Evolutionary conservation across 192 early-diverging fungal species (phyloP).

Genomic region (Coemansia sp.): DNA sequence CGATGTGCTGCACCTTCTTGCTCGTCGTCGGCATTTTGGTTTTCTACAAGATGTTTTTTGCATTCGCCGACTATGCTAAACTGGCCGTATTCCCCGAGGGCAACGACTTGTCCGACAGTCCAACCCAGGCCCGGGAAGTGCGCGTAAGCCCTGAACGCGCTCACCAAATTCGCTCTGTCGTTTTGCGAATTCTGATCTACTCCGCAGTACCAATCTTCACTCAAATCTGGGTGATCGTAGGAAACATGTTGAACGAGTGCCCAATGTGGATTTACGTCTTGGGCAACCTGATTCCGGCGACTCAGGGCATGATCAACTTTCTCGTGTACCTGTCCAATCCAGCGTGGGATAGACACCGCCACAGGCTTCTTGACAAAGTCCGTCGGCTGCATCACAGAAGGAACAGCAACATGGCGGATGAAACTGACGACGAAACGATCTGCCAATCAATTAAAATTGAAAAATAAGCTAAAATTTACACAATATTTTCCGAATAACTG

Average conservation of each 20-base stretch:
- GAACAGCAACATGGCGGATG: too few relatives aligned
- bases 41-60: not conserved
- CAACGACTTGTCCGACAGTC: not conserved
- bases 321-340: slow-evolving; percentile 23
- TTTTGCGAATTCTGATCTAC: slow-evolving; percentile 15
- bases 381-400: not conserved
- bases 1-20: slow-evolving; percentile 13
- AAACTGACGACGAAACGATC: too few relatives aligned
- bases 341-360: slow-evolving; percentile 14
- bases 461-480: too few relatives aligned
- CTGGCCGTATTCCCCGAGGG: not conserved
- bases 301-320: slow-evolving; percentile 40
- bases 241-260: slow-evolving; percentile 22
- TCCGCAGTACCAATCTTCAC: slow-evolving; percentile 27
- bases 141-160: not conserved
- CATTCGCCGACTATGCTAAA: not conserved
- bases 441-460: too few relatives aligned
- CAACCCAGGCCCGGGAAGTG: not conserved
- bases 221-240: slow-evolving; percentile 36
- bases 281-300: slow-evolving; percentile 37
- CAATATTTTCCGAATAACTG: too few relatives aligned
- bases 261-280: slow-evolving; percentile 49
- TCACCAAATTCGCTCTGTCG: slow-evolving; percentile 11
- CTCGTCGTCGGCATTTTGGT: slow-evolving; percentile 1
- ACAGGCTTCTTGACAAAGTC: not conserved